Evolutionary conservation across 2,329 filamentous ascomycete genomes (phyloP).

Genomic region (Xylaria polymorpha): DNA sequence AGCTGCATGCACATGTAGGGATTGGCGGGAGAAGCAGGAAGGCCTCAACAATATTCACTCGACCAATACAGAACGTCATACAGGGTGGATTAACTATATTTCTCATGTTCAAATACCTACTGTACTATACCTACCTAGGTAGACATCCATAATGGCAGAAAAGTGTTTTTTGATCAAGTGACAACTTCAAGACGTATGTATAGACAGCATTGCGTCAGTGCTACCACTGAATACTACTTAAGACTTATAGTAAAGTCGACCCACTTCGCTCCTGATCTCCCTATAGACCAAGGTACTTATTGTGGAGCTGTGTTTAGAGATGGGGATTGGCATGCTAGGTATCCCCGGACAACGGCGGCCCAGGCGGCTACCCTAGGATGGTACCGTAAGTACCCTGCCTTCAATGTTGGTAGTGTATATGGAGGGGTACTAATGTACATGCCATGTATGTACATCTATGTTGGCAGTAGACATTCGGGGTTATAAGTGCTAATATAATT

Average conservation of each 20-base stretch:
- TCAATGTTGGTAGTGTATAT: too few species aligned
- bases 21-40: background rate
- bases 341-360: background rate
- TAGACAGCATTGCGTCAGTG: conserved; percentile 1
- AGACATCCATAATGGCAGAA: background rate
- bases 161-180: background rate
- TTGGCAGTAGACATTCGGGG: too few species aligned
- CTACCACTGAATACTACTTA: background rate
- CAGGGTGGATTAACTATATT: background rate
- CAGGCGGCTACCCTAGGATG: conserved; percentile 1
- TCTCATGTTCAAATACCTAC: background rate
- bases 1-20: conserved; percentile 27
- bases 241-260: background rate
- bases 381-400: too few species aligned
- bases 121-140: background rate
- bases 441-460: background rate
- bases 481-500: too few species aligned
- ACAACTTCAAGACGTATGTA: background rate
- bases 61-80: background rate
- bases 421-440: background rate
- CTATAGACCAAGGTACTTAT: background rate
- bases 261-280: background rate
- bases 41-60: background rate
- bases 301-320: background rate
- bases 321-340: background rate